A percentile compares a stretch with the other conserved stretches of the same genome.
These are phyloP conservation scores for Capsella bursapastoris DNA, from an alignment of 345 rosid species.

Conservation along the genomic window DNA sequence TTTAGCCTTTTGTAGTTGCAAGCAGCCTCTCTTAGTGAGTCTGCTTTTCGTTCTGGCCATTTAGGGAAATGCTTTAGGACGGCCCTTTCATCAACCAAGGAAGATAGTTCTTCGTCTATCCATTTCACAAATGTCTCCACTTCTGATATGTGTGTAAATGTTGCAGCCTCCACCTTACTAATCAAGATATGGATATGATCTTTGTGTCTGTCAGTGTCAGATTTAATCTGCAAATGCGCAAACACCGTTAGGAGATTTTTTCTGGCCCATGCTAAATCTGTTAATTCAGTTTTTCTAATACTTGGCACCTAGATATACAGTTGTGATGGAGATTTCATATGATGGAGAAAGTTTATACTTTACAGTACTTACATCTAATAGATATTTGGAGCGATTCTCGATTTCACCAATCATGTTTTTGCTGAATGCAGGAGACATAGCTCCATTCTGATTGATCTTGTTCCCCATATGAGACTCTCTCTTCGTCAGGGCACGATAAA, in stretches of 20 bases:
- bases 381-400: conserved; percentile 87
- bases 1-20: conserved; percentile 67
- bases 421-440: conserved; percentile 50
- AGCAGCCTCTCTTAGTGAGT: conserved; percentile 87
- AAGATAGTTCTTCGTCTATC: conserved; percentile 80
- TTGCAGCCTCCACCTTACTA: conserved; percentile 74
- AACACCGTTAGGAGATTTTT: conserved; percentile 23
- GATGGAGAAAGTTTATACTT: neutral
- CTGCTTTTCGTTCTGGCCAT: conserved; percentile 95
- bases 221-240: conserved; percentile 64
- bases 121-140: conserved; percentile 81
- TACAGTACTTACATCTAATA: conserved; percentile 77
- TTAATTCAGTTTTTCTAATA: neutral
- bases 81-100: conserved; percentile 93
- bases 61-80: conserved; percentile 89
- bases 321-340: neutral
- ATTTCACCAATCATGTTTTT: conserved; percentile 95
- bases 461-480: conserved; percentile 61
- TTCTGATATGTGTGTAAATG: conserved; percentile 64
- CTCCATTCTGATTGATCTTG: conserved; percentile 49
- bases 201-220: conserved; percentile 76
- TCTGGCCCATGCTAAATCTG: conserved; percentile 5
- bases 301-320: conserved; percentile 9
- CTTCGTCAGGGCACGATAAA: conserved; percentile 79
- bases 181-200: conserved; percentile 68